phyloP scores from a whole-genome alignment of 805 yeast species.

The Candida ponderosae region DNA sequence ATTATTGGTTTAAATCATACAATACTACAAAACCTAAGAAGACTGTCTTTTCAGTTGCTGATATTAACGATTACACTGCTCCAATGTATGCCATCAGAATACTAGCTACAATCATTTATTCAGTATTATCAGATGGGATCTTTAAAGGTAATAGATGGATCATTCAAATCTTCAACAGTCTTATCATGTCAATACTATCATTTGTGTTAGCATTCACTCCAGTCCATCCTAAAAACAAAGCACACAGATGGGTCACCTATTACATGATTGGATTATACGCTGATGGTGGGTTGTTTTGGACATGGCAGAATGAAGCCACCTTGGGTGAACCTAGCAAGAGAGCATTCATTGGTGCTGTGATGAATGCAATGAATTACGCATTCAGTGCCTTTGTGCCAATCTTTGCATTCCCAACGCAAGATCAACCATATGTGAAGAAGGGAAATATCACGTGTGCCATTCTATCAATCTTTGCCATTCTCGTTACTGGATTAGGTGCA shows the following conservation, averaged over 20 bases:
- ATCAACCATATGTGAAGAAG: slow-evolving; percentile 4
- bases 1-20: slow-evolving; percentile 6
- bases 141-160: slow-evolving; percentile 8
- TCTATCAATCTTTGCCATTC: slow-evolving; percentile 3
- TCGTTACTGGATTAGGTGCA: slow-evolving; percentile 2
- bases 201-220: slow-evolving; percentile 4
- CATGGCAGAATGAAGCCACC: slow-evolving; percentile 7
- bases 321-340: slow-evolving; percentile 7
- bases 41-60: slow-evolving; percentile 1
- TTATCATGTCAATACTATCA: slow-evolving; percentile 3
- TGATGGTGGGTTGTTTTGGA: slow-evolving; percentile 6
- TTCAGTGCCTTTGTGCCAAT: slow-evolving; percentile 5
- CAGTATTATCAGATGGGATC: slow-evolving; percentile 5
- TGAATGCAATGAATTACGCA: slow-evolving; percentile 6
- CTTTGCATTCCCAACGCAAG: slow-evolving; percentile 3
- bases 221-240: slow-evolving; percentile 6
- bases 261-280: slow-evolving; percentile 5
- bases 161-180: not conserved
- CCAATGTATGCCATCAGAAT: slow-evolving; percentile 3
- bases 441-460: slow-evolving; percentile 8
- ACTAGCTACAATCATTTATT: slow-evolving; percentile 2
- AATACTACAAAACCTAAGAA: not conserved
- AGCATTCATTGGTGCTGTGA: slow-evolving; percentile 8
- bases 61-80: slow-evolving; percentile 5
- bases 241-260: slow-evolving; percentile 5